A percentile compares a stretch with the other conserved stretches of the same genome.
These are phyloP conservation scores for Hirsutella rhossiliensis DNA, from an alignment of 2,329 filamentous ascomycete species.

Conservation along the genomic window DNA sequence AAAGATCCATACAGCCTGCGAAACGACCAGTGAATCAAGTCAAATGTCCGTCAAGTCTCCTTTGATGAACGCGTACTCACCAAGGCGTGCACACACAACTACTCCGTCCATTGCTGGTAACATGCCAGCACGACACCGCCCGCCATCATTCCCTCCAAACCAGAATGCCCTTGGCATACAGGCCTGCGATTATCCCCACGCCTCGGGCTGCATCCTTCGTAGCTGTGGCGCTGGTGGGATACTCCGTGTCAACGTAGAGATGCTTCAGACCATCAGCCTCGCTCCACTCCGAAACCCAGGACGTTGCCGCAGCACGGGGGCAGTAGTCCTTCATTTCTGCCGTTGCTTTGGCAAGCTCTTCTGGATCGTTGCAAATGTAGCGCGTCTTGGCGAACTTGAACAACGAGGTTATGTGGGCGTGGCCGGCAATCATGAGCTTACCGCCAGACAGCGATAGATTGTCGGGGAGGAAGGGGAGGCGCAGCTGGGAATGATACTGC, in stretches of 20 bases:
- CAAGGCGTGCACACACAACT: too few relatives aligned
- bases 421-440: constrained; percentile 26
- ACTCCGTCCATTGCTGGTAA: too few relatives aligned
- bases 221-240: constrained; percentile 21
- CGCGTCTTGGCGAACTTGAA: constrained; percentile 18
- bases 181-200: constrained; percentile 21
- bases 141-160: constrained; percentile 12
- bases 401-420: constrained; percentile 22
- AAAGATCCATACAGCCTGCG: too few relatives aligned
- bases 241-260: constrained; percentile 20
- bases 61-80: too few relatives aligned
- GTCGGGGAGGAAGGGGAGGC: constrained; percentile 25
- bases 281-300: constrained; percentile 24
- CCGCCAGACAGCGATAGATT: constrained; percentile 21
- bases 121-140: too few relatives aligned
- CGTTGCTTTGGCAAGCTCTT: constrained; percentile 7
- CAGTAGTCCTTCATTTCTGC: constrained; percentile 5
- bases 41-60: too few relatives aligned
- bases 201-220: constrained; percentile 15
- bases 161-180: constrained; percentile 24
- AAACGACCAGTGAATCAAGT: too few relatives aligned
- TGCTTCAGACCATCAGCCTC: constrained; percentile 17
- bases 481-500: background rate
- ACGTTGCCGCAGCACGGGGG: constrained; percentile 5
- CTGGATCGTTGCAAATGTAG: constrained; percentile 20